Evolutionary conservation across 2,329 filamentous ascomycete species (phyloP), one percentile per base, ranked within the genome.

Genomic region (Aspergillus sp.): DNA sequence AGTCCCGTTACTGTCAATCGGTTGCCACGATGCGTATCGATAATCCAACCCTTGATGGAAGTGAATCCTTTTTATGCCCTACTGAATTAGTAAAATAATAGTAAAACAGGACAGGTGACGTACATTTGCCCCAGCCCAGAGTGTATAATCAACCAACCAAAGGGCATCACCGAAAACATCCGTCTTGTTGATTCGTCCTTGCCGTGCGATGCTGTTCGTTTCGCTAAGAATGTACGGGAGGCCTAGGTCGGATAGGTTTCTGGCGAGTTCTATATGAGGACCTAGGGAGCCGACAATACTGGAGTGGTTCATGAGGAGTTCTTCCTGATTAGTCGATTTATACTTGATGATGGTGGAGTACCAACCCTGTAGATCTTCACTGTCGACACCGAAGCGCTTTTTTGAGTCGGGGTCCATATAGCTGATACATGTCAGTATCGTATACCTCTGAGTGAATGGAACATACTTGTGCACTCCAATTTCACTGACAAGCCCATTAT

Each of bases 21-120:
- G 48, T 13, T 56, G 48, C 51, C 51, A 54, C 2, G 49, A 54
- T 6, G 44, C 44, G n/a, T 54, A 54, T 11, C 51, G 46, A 32
- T 54, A 56, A 38, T 52, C 41, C 1, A 46, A 35, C 10, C 51
- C 53, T 44, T 53, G 49, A 33, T 56, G 49, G 5, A 54, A 50
- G 12, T 56, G 37, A 7, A 54, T 39, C 6, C 50, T 50, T 8
- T 48, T 46, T 8, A 51, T 48, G 28, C 43, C 43, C 49, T 53
- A n/a, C n/a, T n/a, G n/a, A n/a, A n/a, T n/a, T n/a, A n/a, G n/a
- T n/a, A n/a, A n/a, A n/a, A n/a, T n/a, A n/a, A n/a, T n/a, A n/a
- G n/a, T n/a, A n/a, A 36, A 6, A 19, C 6, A 19, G 3, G 10
- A 42, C 2, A 30, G 11, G 7, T 26, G 30, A 30, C 43, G 10